Base-by-base conservation (phyloP, 148 eudicot species). In the Vaccinium vitisidaea region DNA sequence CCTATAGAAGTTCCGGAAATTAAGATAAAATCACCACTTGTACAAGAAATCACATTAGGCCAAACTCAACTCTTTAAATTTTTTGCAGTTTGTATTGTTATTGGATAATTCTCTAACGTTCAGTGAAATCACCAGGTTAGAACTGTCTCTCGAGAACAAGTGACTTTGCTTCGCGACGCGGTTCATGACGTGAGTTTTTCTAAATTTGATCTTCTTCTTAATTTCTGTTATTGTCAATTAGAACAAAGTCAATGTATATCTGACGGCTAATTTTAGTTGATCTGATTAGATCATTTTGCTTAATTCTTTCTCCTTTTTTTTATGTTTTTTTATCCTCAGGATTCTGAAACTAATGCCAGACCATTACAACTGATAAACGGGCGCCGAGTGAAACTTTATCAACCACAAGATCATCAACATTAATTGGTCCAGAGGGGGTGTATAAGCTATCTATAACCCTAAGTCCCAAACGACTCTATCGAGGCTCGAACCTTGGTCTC, bases 131-230 rank as follows among this genome's bases (percentile, higher is more conserved):
- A 9, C 46, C 83, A 90, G 92, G 87, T 86, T 79, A 85, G 87
- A 80, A 86, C 90, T 23, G 87, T 87, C 46, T 19, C 90, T 8
- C 73, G 65, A 85, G 84, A 84, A 77, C 92, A 90, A 88, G 46
- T 87, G 6, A 43, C 18, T 12, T n/a, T 86, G 54, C 65, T 90
- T 23, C 90, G 88, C 5, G 74, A 87, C 1, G 92, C 89, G 21
- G 89, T 87, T n/a, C 85, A 88, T 75, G 90, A 90, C 69, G 92
- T 90, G 80, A 88, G 89, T 87, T 67, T 23, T 12, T 25, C 73
- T 25, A 67, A 25, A 23, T 67, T 63, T 67, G 36, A 63, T n/a
- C 70, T n/a, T n/a, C 4, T n/a, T 23, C 27, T 23, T 65, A 8
- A 0, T 65, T 65, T 25, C 8, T 43, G 46, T 9, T 61, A n/a